phyloP scores from a whole-genome alignment of 345 rosid genomes.

The Cardamine occulta region DNA sequence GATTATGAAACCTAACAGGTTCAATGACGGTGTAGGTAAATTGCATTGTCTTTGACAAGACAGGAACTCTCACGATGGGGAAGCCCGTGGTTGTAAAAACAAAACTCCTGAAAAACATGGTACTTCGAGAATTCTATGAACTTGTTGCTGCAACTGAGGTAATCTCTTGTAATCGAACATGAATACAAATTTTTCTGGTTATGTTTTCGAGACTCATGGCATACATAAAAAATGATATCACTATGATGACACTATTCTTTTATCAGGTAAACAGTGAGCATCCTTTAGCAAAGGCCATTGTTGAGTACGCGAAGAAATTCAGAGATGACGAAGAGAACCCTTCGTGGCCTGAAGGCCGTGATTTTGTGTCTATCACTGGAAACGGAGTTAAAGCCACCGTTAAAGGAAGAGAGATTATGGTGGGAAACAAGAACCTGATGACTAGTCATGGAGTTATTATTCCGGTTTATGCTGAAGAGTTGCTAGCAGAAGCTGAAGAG shows the following conservation, averaged over 20 bases:
- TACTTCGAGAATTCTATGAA: slow-evolving; percentile 74
- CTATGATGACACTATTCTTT: slow-evolving; percentile 3
- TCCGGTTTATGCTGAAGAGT: slow-evolving; percentile 67
- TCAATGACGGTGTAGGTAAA: slow-evolving; percentile 56
- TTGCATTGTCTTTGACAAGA: slow-evolving; percentile 95
- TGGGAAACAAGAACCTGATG: slow-evolving; percentile 88
- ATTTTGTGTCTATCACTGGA: slow-evolving; percentile 78
- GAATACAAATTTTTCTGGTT: background rate
- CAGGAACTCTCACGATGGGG: slow-evolving; percentile 93
- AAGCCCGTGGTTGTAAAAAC: slow-evolving; percentile 86
- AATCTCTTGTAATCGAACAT: slow-evolving; percentile 12
- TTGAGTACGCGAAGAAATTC: slow-evolving; percentile 79
- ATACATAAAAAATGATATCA: background rate
- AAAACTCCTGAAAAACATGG: slow-evolving; percentile 70
- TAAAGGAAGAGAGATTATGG: slow-evolving; percentile 58
- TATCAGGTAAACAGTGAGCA: slow-evolving; percentile 85
- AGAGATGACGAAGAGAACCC: slow-evolving; percentile 78
- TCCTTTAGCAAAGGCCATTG: slow-evolving; percentile 86
- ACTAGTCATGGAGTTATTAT: slow-evolving; percentile 48
- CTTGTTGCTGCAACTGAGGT: slow-evolving; percentile 90
- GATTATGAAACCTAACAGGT: slow-evolving; percentile 1
- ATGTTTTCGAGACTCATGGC: background rate
- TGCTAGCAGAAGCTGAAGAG: slow-evolving; percentile 71
- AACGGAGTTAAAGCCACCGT: slow-evolving; percentile 86
- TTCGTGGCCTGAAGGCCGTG: slow-evolving; percentile 78